Evolutionary conservation across 2,329 filamentous ascomycete genomes (phyloP), one percentile per base, ranked within the genome.

Genomic region (Verticillium tricorpus): DNA sequence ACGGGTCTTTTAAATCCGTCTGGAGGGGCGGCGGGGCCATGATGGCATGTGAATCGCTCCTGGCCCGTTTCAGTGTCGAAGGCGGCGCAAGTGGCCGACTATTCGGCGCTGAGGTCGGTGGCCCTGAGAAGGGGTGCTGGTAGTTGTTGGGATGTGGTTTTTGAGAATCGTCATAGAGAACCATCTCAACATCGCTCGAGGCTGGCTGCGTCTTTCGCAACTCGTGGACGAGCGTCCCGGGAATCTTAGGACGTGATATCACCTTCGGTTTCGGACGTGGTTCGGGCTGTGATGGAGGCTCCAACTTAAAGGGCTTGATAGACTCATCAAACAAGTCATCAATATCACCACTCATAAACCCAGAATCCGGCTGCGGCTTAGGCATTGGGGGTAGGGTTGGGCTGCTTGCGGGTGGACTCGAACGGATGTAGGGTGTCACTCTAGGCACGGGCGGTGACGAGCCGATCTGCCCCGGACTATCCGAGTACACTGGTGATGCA

Each of bases 391-490:
- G 86, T 58, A 93, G 81, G 54, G 87, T 83, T 2, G 94, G 95
- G 71, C 94, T 98, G 2, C 93, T 97, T 31, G 89, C 86, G 32
- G 86, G 85, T 5, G 89, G 88, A 62, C 85, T 87, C 2, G 84
- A 85, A 58, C 73, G 80, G 34, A 82, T 77, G 67, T 80, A 87
- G 54, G 80, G 75, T 34, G 81, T 79, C 40, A 83, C 83, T 66
- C 86, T 84, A 65, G 93, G 87, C 1, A 96, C 82, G 1, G 95
- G 95, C 15, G 94, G 94, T 3, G 94, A 98, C 0, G 95, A 98
- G 1, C 90, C 90, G 68, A 98, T 92, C 60, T 92, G 91, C 57
- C 87, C 87, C 4, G 92, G 90, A 59, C 92, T 96, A 61, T 81
- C 84, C 60, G 85, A 83, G 45, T 78, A 81, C 14, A 56, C 76